phyloP scores from a whole-genome alignment of 306 rosid species.

The Cucurbita argyrosperma region DNA sequence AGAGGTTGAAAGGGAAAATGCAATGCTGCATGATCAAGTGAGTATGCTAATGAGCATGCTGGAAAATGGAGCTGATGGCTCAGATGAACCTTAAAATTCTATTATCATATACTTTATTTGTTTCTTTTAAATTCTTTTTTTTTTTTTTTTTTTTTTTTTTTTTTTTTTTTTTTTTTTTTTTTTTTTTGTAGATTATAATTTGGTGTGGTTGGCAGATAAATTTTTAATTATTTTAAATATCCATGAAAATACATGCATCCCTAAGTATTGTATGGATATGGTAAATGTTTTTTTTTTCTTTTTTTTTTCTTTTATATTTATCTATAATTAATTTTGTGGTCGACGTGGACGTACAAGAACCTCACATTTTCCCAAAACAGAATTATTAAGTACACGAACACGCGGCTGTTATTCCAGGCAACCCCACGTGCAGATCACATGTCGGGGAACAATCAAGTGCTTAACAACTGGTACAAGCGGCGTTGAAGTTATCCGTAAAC shows the following conservation, averaged over 20 bases:
- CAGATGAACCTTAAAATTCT: conserved; percentile 27
- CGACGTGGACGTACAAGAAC: not conserved
- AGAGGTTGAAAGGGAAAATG: conserved; percentile 58
- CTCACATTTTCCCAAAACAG: not conserved
- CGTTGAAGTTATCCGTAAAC: not conserved
- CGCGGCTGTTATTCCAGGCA: not conserved
- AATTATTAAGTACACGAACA: not conserved
- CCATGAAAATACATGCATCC: not conserved
- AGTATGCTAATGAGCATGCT: conserved; percentile 90
- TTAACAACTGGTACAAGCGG: not conserved
- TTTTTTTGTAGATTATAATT: conserved; percentile 13
- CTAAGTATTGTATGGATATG: not conserved
- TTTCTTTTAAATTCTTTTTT: conserved; percentile 31
- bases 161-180: too few species aligned
- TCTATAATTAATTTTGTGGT: not conserved
- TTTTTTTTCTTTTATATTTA: not conserved
- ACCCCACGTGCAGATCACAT: not conserved
- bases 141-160: too few species aligned
- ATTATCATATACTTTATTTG: not conserved
- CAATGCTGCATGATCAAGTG: conserved; percentile 66
- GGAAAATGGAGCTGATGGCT: conserved; percentile 43
- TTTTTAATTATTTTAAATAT: not conserved
- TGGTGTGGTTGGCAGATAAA: not conserved
- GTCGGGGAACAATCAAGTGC: not conserved
- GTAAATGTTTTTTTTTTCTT: not conserved